These are phyloP conservation scores for Pleurotus pulmonarius DNA, from an alignment of 768 basidiomycete species.

Conservation along the genomic window DNA sequence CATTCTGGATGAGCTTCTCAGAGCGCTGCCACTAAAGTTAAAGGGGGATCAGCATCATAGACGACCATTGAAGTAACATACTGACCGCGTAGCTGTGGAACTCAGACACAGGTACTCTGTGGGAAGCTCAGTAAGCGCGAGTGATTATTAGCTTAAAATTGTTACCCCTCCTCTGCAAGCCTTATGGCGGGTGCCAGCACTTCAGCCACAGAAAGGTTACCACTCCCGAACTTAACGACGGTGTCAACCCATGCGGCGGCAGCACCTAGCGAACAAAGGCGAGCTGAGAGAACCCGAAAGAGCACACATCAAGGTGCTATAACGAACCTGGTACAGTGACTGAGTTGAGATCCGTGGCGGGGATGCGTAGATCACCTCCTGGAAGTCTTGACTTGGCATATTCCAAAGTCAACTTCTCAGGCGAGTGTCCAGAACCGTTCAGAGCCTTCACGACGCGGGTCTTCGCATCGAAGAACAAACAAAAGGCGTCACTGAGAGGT, in stretches of 20 bases:
- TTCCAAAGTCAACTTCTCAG: conserved; percentile 73
- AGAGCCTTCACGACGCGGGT: conserved; percentile 80
- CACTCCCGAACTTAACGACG: conserved; percentile 76
- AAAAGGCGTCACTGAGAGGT: conserved; percentile 74
- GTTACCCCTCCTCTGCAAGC: conserved; percentile 86
- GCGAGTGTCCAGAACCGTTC: conserved; percentile 91
- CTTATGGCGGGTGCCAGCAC: conserved; percentile 86
- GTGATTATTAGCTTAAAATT: background rate
- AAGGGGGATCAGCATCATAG: conserved; percentile 7
- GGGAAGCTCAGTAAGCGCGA: background rate
- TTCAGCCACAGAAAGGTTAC: conserved; percentile 58
- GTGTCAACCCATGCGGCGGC: conserved; percentile 96
- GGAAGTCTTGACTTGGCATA: conserved; percentile 69
- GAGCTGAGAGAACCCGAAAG: background rate
- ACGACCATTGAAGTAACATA: background rate
- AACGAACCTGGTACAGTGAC: conserved; percentile 78
- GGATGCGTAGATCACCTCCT: conserved; percentile 57
- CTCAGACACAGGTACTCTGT: conserved; percentile 85
- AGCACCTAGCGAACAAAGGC: conserved; percentile 50
- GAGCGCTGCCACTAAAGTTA: conserved; percentile 48
- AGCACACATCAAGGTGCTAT: background rate
- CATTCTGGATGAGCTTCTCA: conserved; percentile 71
- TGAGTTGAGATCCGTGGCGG: conserved; percentile 78
- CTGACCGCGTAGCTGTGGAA: conserved; percentile 60
- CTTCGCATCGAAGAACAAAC: conserved; percentile 86